Base-by-base conservation (phyloP, 73 alveolate species). In the Effrenium voratum region DNA sequence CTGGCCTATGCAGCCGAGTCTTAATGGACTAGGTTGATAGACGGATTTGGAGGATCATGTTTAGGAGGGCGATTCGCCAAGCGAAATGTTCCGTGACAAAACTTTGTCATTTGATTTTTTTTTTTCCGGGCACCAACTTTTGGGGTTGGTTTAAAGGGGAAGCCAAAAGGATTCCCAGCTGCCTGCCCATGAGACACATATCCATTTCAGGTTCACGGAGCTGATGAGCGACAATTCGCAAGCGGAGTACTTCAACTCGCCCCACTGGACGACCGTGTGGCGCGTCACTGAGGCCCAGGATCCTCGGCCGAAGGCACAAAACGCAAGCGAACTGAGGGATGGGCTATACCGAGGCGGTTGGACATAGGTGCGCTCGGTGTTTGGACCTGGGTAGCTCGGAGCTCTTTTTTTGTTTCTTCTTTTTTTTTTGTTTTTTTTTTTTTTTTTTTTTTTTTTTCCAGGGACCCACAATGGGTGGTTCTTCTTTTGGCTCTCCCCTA, bases 241-340 rank as follows among this genome's bases (percentile, higher is more conserved):
- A 75, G 85, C 79, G 15, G 55, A 34, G n/a, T 88, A 88, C 41
- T n/a, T 73, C 63, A 59, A 34, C 41, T 63, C 96, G 52, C 96
- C 96, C 1, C 96, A 88, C n/a, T 88, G 96, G 96, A 88, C 96
- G 72, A 88, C 87, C 32, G 75, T 88, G 32, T 68, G 85, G 86
- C 80, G 96, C 50, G 82, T 68, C 44, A 88, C 96, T 5, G 96
- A 88, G 32, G 73, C 96, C 8, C 57, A 88, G 55, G 96, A 30
- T 1, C n/a, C 82, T 8, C 12, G 63, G 36, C 36, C 75, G 55
- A 1, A 5, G 40, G 8, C 77, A 15, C 12, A n/a, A n/a, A n/a
- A n/a, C n/a, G n/a, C n/a, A n/a, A n/a, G n/a, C n/a, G n/a, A n/a
- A n/a, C n/a, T 22, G 47, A 34, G 26, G 10, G 82, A 28, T 16